A percentile compares a stretch with the other conserved stretches of the same genome.
phyloP scores from a whole-genome alignment of 164 flowering plant species.

The Aristolochia fimbriata region DNA sequence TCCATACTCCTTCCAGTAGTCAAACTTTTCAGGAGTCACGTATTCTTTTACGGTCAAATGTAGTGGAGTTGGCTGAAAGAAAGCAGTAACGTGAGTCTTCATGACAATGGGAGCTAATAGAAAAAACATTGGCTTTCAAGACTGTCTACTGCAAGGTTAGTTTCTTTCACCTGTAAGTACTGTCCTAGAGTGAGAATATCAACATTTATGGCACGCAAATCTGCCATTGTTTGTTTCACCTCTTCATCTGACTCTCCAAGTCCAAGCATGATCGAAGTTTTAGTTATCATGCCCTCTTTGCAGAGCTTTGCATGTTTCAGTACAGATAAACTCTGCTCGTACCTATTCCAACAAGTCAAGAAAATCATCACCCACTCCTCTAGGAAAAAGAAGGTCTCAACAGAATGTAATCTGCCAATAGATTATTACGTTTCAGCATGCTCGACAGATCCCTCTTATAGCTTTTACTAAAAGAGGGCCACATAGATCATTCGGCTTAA shows the following conservation, averaged over 20 bases:
- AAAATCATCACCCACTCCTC: no score
- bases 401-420: no score
- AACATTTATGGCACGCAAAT: slow-evolving; percentile 75
- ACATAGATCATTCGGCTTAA: background rate
- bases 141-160: background rate
- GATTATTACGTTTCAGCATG: no score
- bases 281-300: slow-evolving; percentile 83
- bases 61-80: slow-evolving; percentile 84
- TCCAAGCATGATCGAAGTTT: slow-evolving; percentile 93
- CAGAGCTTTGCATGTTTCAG: slow-evolving; percentile 69
- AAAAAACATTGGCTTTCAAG: background rate
- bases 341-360: slow-evolving; percentile 24
- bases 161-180: slow-evolving; percentile 60
- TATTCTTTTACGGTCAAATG: slow-evolving; percentile 94
- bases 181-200: slow-evolving; percentile 93
- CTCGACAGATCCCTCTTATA: no score
- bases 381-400: no score
- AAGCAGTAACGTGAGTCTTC: background rate
- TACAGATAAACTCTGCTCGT: slow-evolving; percentile 82
- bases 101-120: background rate
- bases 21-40: slow-evolving; percentile 83
- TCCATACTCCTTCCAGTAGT: slow-evolving; percentile 87
- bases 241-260: slow-evolving; percentile 92
- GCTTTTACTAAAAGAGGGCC: no score
- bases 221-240: slow-evolving; percentile 71